Base-by-base conservation (phyloP, 768 basidiomycete species). In the Neoboletus subvelutipes region DNA sequence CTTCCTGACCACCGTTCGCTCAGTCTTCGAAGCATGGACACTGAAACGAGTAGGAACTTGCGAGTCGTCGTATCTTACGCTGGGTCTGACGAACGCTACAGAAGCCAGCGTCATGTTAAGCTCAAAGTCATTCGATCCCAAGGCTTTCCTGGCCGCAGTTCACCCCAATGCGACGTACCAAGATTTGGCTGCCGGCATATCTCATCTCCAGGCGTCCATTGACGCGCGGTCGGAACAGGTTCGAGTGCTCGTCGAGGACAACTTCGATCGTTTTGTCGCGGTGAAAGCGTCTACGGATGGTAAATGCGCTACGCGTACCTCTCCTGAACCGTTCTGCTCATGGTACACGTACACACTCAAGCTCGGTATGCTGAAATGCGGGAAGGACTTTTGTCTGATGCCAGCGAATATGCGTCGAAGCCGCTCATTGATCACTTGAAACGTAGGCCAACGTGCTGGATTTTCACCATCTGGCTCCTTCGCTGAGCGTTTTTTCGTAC, bases 251-350 rank as follows among this genome's bases (percentile, higher is more conserved):
- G 97, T 99, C 11, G 95, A 98, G 70, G 94, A 98, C 64, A 97
- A 98, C 72, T 98, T 98, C 72, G 95, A 98, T 74, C 82, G 94
- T 13, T 99, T 98, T 66, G 96, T 98, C 18, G 91, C 92, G 3
- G 96, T 99, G 54, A 99, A 99, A 67, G 92, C 92, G 10, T 91
- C 90, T 10, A 96, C 92, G n/a, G 95, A 96, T 73, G 90, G 95
- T 94, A 39, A 50, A 71, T 52, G 76, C 54, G 47, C 24, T 52
- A 67, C 64, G 50, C 41, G 18, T 36, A 13, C 41, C n/a, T 46
- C 11, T 29, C 17, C 20, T 22, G 29, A 18, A 33, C 4, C 5
- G 45, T 52, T 40, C 4, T 39, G n/a, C 57, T 62, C 45, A 63
- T 31, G 36, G 10, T 22, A 40, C 20, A 24, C 15, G 18, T 8